phyloP scores from a whole-genome alignment of 148 eudicot species.

The Arctostaphylos glauca region DNA sequence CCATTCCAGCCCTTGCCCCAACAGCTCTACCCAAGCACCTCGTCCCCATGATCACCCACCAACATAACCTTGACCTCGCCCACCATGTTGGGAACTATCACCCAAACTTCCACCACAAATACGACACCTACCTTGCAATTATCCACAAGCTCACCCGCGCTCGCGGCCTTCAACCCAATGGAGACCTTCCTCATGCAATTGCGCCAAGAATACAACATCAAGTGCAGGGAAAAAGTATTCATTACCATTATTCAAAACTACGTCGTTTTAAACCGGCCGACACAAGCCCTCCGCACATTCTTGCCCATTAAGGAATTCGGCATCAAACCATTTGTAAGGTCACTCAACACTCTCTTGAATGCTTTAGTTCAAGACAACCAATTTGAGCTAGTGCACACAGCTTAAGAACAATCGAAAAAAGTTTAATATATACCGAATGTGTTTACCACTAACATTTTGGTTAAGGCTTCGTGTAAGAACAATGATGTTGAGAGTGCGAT shows the following conservation, averaged over 20 bases:
- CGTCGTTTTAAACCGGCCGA: conserved; percentile 56
- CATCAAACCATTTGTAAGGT: conserved; percentile 52
- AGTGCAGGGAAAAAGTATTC: conserved; percentile 59
- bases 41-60: conserved; percentile 54
- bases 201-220: conserved; percentile 32
- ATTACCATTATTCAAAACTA: conserved; percentile 59
- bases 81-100: conserved; percentile 62
- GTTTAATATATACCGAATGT: conserved; percentile 68
- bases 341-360: conserved; percentile 67
- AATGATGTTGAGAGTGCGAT: conserved; percentile 60
- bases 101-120: conserved; percentile 52
- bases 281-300: conserved; percentile 58
- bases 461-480: conserved; percentile 67
- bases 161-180: conserved; percentile 51
- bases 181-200: conserved; percentile 48
- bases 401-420: conserved; percentile 47
- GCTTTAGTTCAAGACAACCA: conserved; percentile 60
- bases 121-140: conserved; percentile 54
- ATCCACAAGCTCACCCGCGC: conserved; percentile 67
- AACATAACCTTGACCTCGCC: conserved; percentile 68
- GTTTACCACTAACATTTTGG: conserved; percentile 63
- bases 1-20: conserved; percentile 84
- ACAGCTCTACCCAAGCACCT: conserved; percentile 55
- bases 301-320: conserved; percentile 50
- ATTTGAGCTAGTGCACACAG: conserved; percentile 56